A percentile compares a stretch with the other conserved stretches of the same genome.
These are phyloP conservation scores for Wickerhamiella azyma DNA, from an alignment of 805 yeast genomes.

Conservation along the genomic window DNA sequence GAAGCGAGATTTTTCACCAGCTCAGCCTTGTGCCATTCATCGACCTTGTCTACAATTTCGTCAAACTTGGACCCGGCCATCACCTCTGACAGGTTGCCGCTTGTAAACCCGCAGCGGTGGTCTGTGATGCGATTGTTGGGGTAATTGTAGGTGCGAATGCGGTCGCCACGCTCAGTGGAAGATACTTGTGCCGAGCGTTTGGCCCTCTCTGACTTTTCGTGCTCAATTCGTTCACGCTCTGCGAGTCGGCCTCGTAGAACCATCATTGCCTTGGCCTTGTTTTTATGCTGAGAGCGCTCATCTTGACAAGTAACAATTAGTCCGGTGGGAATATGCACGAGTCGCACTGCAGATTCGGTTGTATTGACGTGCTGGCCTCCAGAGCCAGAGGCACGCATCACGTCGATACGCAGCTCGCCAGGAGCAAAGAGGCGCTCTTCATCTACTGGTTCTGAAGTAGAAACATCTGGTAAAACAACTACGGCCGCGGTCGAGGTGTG, in stretches of 20 bases:
- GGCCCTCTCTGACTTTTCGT: slow-evolving; percentile 48
- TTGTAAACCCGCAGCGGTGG: slow-evolving; percentile 70
- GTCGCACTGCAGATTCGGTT: slow-evolving; percentile 90
- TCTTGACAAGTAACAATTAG: slow-evolving; percentile 83
- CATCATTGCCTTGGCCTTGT: slow-evolving; percentile 82
- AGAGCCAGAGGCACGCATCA: slow-evolving; percentile 94
- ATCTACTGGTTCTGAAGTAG: slow-evolving; percentile 32
- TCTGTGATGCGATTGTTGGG: slow-evolving; percentile 91
- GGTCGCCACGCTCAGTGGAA: slow-evolving; percentile 81
- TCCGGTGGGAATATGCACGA: slow-evolving; percentile 87
- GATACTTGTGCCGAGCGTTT: slow-evolving; percentile 73
- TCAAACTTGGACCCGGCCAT: slow-evolving; percentile 45
- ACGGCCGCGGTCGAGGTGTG: slow-evolving; percentile 97
- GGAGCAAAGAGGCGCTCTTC: slow-evolving; percentile 64
- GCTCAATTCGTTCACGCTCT: slow-evolving; percentile 55
- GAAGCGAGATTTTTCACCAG: slow-evolving; percentile 22
- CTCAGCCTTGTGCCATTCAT: slow-evolving; percentile 33
- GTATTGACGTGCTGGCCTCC: slow-evolving; percentile 98
- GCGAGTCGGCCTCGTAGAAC: slow-evolving; percentile 75
- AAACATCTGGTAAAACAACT: slow-evolving; percentile 61
- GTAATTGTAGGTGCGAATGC: slow-evolving; percentile 83
- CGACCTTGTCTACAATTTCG: slow-evolving; percentile 40
- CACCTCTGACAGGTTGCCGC: slow-evolving; percentile 61
- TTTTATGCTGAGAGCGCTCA: slow-evolving; percentile 86
- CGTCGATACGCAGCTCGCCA: slow-evolving; percentile 82